Evolutionary conservation across 1,284 basidiomycete genomes (phyloP).

Genomic region (Athelia psychrophila): DNA sequence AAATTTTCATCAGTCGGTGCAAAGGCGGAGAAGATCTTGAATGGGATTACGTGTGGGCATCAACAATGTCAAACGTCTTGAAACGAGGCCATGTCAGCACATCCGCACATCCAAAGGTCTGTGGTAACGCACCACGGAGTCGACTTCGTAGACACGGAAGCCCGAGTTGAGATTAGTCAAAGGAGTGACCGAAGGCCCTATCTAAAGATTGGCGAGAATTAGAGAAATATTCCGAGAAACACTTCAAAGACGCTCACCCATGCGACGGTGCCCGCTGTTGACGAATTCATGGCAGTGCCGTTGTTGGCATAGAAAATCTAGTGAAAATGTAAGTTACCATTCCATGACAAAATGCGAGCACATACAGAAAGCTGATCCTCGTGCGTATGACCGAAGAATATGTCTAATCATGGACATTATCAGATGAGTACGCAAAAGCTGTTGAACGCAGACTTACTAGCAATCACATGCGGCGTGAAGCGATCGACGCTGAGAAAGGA

Average conservation of each 20-base stretch:
- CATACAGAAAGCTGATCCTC: constrained; percentile 75
- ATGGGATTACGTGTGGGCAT: constrained; percentile 33
- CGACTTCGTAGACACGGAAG: constrained; percentile 78
- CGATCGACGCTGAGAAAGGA: constrained; percentile 67
- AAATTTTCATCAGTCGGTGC: background rate
- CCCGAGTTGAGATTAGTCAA: constrained; percentile 75
- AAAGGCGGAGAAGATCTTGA: background rate
- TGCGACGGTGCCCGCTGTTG: constrained; percentile 53
- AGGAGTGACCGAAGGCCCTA: constrained; percentile 72
- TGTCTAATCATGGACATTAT: constrained; percentile 35
- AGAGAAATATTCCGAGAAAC: background rate
- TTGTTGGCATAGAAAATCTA: constrained; percentile 79
- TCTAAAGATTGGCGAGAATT: constrained; percentile 32
- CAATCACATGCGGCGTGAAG: constrained; percentile 73
- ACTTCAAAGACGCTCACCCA: constrained; percentile 43
- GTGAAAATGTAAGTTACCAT: background rate
- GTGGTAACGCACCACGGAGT: constrained; percentile 52
- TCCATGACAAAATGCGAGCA: constrained; percentile 3
- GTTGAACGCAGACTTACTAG: constrained; percentile 45
- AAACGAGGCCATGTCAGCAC: background rate
- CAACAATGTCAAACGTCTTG: constrained; percentile 38
- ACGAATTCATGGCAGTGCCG: constrained; percentile 55
- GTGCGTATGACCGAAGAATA: constrained; percentile 83
- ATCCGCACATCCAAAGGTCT: background rate
- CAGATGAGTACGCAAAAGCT: background rate